Percentiles rank a stretch among this genome's conserved stretches.
Conservation (phyloP, 225 moss, liverwort and hornwort genomes). For the Anthoceros angustus region DNA sequence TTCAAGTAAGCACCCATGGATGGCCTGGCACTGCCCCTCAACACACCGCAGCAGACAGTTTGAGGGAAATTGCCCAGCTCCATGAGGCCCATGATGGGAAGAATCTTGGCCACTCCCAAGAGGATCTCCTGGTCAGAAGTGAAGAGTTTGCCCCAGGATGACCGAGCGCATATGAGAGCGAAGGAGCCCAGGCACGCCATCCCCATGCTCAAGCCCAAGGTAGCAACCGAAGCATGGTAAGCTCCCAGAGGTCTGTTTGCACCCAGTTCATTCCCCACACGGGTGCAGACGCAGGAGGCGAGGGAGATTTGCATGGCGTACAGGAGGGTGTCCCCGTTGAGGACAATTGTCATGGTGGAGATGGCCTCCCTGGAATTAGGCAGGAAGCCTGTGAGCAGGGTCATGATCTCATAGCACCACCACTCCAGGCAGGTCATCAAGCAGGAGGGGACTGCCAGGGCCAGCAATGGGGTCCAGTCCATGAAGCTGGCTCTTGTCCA, state of each 20-base stretch:
- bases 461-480: neutral
- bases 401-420: neutral
- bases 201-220: neutral
- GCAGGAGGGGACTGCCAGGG: neutral
- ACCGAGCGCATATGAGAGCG: neutral
- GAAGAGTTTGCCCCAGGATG: neutral
- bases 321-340: neutral
- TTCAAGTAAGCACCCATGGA: constrained; percentile 29
- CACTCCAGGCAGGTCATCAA: neutral
- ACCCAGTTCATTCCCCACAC: neutral
- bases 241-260: neutral
- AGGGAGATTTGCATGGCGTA: neutral
- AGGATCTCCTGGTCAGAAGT: neutral
- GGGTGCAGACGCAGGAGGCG: neutral
- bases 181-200: neutral
- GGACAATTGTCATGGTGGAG: neutral
- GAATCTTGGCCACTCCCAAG: neutral
- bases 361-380: neutral
- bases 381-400: neutral
- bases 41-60: constrained; percentile 29
- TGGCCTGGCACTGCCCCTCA: constrained; percentile 29
- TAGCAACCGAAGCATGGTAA: neutral
- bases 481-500: neutral
- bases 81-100: neutral
- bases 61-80: constrained; percentile 40